A percentile compares a stretch with the other conserved stretches of the same genome.
These are phyloP conservation scores for Kwoniella shivajii DNA, from an alignment of 1,284 basidiomycete species.

Conservation along the genomic window DNA sequence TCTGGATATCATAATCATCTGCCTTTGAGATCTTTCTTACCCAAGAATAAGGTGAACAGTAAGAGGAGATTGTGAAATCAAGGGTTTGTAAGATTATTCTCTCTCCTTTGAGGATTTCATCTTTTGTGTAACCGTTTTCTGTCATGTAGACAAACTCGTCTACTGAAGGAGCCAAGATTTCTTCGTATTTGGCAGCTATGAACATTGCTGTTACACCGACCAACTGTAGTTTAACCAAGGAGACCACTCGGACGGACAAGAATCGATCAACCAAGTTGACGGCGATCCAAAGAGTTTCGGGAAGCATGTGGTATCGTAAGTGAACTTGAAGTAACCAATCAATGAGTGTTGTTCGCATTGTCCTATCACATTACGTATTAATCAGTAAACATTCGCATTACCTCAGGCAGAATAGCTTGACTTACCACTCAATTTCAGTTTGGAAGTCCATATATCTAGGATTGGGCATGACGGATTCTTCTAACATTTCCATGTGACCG, in stretches of 20 bases:
- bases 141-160: constrained; percentile 98
- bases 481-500: constrained; percentile 88
- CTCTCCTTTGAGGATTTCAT: constrained; percentile 97
- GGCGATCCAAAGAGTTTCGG: constrained; percentile 69
- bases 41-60: constrained; percentile 99
- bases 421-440: constrained; percentile 86
- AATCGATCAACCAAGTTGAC: constrained; percentile 69
- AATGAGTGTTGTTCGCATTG: constrained; percentile 61
- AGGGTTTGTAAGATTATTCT: constrained; percentile 88
- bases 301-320: constrained; percentile 67
- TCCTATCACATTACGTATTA: constrained; percentile 36
- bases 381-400: neutral
- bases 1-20: constrained; percentile 98
- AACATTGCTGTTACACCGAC: constrained; percentile 69
- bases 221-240: constrained; percentile 65
- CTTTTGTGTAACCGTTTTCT: constrained; percentile 86
- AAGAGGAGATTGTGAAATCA: constrained; percentile 92
- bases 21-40: constrained; percentile 98
- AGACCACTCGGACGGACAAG: constrained; percentile 64
- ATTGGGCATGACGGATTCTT: constrained; percentile 88
- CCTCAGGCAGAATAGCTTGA: neutral
- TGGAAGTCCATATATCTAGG: constrained; percentile 94
- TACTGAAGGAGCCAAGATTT: constrained; percentile 75
- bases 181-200: constrained; percentile 67
- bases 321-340: constrained; percentile 67